A percentile compares a stretch with the other conserved stretches of the same genome.
Conservation (phyloP, 1,284 basidiomycete species). For the Austropuccinia psidii region DNA sequence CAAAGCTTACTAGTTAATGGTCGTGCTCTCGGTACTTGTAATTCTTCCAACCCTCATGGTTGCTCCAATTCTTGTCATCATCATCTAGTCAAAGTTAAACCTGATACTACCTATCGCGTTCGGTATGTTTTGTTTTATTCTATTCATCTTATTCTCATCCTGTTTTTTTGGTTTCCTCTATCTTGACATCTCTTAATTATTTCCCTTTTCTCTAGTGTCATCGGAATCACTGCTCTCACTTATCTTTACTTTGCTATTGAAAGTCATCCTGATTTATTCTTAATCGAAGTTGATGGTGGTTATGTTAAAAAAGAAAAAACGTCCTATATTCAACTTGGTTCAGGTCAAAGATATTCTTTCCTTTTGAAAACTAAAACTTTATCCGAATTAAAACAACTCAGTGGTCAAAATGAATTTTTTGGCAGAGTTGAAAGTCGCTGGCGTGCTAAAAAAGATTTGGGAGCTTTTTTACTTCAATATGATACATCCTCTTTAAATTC, state of each 20-base stretch:
- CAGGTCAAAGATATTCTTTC: conserved; percentile 35
- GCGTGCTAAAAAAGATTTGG: conserved; percentile 8
- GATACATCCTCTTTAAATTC: neutral
- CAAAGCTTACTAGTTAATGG: conserved; percentile 27
- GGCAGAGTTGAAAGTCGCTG: conserved; percentile 26
- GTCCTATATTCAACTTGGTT: conserved; percentile 1
- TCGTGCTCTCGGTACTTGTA: conserved; percentile 12
- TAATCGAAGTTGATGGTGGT: conserved; percentile 34
- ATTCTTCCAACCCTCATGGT: neutral
- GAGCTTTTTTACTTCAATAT: conserved; percentile 25
- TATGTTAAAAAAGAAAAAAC: neutral
- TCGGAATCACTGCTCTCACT: conserved; percentile 30
- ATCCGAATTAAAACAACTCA: neutral
- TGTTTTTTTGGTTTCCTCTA: neutral
- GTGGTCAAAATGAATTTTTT: conserved; percentile 6
- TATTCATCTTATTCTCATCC: neutral
- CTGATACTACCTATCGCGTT: conserved; percentile 19
- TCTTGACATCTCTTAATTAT: neutral
- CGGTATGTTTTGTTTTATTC: conserved; percentile 1
- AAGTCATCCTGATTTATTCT: neutral
- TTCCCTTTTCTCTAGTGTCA: neutral
- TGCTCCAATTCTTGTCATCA: conserved; percentile 10
- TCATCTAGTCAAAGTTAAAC: conserved; percentile 11
- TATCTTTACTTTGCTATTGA: conserved; percentile 35
- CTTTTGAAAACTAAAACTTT: conserved; percentile 22